Percentiles rank a stretch among this genome's conserved stretches.
Conservation (phyloP, 2,329 filamentous ascomycete genomes). For the Cytospora paraplurivora region DNA sequence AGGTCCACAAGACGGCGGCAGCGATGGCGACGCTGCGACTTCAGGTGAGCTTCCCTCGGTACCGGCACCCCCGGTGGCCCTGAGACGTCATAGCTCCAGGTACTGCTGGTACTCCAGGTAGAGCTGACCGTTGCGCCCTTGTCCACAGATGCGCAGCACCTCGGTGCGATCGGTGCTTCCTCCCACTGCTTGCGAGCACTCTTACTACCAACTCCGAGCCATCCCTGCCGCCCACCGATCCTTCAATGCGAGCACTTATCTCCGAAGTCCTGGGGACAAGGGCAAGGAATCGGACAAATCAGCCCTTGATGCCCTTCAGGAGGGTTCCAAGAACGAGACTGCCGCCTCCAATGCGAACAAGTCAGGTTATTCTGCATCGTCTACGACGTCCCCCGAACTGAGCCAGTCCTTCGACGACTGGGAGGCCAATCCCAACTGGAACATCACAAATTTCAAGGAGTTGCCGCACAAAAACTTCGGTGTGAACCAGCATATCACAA, state of each 20-base stretch:
- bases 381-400: conserved; percentile 31
- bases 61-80: neutral
- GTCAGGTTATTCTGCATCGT: conserved; percentile 34
- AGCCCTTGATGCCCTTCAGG: conserved; percentile 6
- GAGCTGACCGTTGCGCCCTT: conserved; percentile 20
- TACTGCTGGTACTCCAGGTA: neutral
- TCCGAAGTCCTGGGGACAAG: conserved; percentile 11
- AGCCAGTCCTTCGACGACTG: conserved; percentile 52
- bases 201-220: conserved; percentile 24
- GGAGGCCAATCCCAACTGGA: conserved; percentile 74
- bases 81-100: conserved; percentile 20
- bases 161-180: conserved; percentile 21
- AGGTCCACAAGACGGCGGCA: conserved; percentile 20
- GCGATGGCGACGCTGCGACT: conserved; percentile 29
- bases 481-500: conserved; percentile 93
- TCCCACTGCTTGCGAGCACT: conserved; percentile 14
- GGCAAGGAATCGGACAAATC: conserved; percentile 13
- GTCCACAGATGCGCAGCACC: conserved; percentile 20
- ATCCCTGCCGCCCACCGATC: conserved; percentile 24
- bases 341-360: conserved; percentile 17
- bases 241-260: conserved; percentile 20
- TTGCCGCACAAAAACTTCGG: conserved; percentile 82
- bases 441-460: conserved; percentile 73
- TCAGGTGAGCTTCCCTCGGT: conserved; percentile 22
- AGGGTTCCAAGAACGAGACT: conserved; percentile 8